Evolutionary conservation across 805 yeast species (phyloP).

Genomic region (Candida hungchunana): DNA sequence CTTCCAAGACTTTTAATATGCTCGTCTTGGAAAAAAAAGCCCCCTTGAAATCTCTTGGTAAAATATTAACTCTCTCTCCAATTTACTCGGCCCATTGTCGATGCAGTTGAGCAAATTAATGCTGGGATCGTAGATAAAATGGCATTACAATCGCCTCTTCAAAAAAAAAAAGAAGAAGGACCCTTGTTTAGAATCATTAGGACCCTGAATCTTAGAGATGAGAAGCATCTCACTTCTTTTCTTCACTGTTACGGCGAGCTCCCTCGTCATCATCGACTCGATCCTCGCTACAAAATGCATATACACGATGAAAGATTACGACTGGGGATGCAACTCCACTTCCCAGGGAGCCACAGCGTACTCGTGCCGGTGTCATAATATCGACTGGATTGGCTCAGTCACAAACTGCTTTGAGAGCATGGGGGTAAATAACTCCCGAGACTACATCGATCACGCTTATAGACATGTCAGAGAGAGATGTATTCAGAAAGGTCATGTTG

Average conservation of each 20-base stretch:
- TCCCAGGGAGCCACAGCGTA: conserved; percentile 32
- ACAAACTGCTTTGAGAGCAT: conserved; percentile 37
- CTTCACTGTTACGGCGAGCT: not conserved
- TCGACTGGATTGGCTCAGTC: conserved; percentile 41
- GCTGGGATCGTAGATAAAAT: too few species aligned
- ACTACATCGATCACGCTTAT: conserved; percentile 35
- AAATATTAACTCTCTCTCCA: too few species aligned
- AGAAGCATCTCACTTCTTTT: too few species aligned
- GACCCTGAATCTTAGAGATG: too few species aligned
- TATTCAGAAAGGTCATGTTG: conserved; percentile 29
- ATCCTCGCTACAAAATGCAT: conserved; percentile 38
- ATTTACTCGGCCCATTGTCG: too few species aligned
- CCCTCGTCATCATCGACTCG: conserved; percentile 30
- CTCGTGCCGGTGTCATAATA: conserved; percentile 38
- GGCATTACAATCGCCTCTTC: too few species aligned
- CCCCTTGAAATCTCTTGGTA: too few species aligned
- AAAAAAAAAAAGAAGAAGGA: too few species aligned
- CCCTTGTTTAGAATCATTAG: too few species aligned
- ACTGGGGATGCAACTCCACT: conserved; percentile 41
- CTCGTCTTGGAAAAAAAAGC: too few species aligned
- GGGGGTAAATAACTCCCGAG: conserved; percentile 24
- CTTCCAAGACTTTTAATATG: too few species aligned
- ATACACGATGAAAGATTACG: conserved; percentile 34
- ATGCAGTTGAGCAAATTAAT: conserved; percentile 19
- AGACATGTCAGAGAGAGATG: conserved; percentile 36